Evolutionary conservation across 257 asterid genomes (phyloP).

Genomic region (Primulina eburnea): DNA sequence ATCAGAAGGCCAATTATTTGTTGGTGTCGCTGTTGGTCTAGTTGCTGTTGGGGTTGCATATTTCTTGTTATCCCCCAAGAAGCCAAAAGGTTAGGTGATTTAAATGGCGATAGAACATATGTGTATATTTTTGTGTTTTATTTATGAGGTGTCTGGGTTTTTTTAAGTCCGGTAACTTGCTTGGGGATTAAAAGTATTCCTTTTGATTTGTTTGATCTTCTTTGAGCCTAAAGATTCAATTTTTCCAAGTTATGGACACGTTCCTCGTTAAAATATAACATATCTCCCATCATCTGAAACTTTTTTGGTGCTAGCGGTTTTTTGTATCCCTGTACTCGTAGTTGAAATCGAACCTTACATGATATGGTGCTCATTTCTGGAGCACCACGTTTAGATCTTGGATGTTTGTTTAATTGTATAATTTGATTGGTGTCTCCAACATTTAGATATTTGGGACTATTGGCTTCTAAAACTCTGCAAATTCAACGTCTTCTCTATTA

Average conservation of each 20-base stretch:
- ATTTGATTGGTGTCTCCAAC: neutral
- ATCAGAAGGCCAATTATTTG: constrained; percentile 61
- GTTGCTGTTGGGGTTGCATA: constrained; percentile 60
- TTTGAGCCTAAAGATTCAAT: constrained; percentile 24
- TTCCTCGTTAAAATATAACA: neutral
- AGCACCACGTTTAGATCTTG: neutral
- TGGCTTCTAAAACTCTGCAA: neutral
- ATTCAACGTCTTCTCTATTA: constrained; percentile 11
- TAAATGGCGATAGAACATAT: neutral
- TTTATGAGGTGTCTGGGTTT: constrained; percentile 21
- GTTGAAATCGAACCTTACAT: neutral
- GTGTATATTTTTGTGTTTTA: neutral
- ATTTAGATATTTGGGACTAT: neutral
- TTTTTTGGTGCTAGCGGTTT: neutral
- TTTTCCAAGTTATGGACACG: constrained; percentile 3
- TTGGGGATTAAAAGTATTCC: constrained; percentile 17
- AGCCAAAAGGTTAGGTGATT: constrained; percentile 59
- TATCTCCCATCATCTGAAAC: neutral
- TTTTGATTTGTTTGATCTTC: constrained; percentile 6
- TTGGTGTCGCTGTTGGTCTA: constrained; percentile 61
- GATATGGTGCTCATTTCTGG: neutral
- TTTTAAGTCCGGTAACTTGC: constrained; percentile 15
- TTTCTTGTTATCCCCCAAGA: constrained; percentile 59
- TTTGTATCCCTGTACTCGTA: neutral
- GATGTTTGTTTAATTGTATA: neutral